A percentile compares a stretch with the other conserved stretches of the same genome.
phyloP scores from a whole-genome alignment of 1,284 basidiomycete species.

The Ganoderma leucocontextum region DNA sequence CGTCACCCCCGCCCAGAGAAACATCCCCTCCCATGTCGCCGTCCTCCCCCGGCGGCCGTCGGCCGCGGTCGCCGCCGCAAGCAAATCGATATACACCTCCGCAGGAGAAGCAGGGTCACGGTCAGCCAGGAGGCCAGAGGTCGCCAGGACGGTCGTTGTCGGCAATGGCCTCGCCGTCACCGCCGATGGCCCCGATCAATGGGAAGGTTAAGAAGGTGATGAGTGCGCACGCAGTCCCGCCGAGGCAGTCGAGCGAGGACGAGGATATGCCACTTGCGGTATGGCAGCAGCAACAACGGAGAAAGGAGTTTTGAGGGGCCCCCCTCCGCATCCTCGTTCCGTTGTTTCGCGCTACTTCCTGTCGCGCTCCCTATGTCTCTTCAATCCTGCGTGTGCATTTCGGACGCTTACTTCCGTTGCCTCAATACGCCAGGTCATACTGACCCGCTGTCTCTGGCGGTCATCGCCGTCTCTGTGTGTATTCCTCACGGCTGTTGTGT shows the following conservation, averaged over 20 bases:
- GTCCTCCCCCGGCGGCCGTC: conserved; percentile 34
- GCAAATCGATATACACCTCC: conserved; percentile 49
- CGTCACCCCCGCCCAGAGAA: conserved; percentile 49
- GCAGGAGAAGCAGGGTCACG: conserved; percentile 42
- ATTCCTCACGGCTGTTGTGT: conserved; percentile 2
- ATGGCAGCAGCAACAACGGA: conserved; percentile 76
- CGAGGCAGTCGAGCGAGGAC: conserved; percentile 61
- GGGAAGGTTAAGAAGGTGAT: conserved; percentile 68
- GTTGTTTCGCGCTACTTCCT: background rate
- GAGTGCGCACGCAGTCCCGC: conserved; percentile 67
- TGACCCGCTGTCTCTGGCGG: background rate
- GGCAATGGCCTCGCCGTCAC: conserved; percentile 60
- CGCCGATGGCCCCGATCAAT: conserved; percentile 52
- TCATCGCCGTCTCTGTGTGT: background rate
- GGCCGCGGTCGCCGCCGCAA: conserved; percentile 50
- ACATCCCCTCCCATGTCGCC: conserved; percentile 36
- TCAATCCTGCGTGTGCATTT: background rate
- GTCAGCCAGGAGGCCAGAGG: conserved; percentile 36
- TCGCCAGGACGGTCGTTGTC: conserved; percentile 69
- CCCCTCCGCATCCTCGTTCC: background rate
- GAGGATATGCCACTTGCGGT: conserved; percentile 81
- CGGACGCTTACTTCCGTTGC: background rate
- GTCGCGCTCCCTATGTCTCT: background rate
- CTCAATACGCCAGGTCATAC: background rate
- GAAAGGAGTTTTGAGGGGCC: conserved; percentile 38